phyloP scores from a whole-genome alignment of 2,329 filamentous ascomycete species.

The Meredithiella fracta region DNA sequence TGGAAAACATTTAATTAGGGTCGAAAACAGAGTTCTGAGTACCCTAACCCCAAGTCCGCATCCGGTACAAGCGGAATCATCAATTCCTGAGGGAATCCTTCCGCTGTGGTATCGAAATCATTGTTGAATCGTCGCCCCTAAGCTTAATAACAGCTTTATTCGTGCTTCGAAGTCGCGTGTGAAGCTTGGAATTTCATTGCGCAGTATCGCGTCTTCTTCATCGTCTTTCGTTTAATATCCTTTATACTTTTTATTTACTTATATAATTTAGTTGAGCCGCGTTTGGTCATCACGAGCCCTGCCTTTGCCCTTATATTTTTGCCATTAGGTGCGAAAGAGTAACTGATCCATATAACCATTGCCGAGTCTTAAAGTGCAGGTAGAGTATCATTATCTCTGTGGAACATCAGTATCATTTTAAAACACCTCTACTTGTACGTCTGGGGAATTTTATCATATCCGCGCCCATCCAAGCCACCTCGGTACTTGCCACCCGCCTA shows the following conservation, averaged over 20 bases:
- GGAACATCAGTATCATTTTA: too few species aligned
- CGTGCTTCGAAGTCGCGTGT: neutral
- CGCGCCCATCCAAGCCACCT: neutral
- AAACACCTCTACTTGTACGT: neutral
- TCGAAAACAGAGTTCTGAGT: neutral
- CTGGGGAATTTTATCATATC: neutral
- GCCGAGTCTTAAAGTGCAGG: too few species aligned
- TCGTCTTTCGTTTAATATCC: conserved; percentile 5
- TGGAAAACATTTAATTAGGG: neutral
- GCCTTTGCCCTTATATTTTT: neutral
- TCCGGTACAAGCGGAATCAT: neutral
- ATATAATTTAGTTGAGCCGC: neutral
- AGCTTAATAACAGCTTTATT: neutral
- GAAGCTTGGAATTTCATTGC: neutral
- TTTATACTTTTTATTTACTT: neutral
- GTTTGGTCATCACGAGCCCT: neutral
- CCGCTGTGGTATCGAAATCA: neutral
- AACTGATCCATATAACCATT: too few species aligned
- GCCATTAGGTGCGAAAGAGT: neutral
- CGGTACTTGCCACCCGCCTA: neutral
- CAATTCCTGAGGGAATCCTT: neutral
- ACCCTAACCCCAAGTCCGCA: neutral
- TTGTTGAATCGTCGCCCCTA: neutral
- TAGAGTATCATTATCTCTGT: too few species aligned
- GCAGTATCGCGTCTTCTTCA: neutral